A percentile compares a stretch with the other conserved stretches of the same genome.
phyloP scores from a whole-genome alignment of 2,329 filamentous ascomycete genomes.

The Penicillium sp. region DNA sequence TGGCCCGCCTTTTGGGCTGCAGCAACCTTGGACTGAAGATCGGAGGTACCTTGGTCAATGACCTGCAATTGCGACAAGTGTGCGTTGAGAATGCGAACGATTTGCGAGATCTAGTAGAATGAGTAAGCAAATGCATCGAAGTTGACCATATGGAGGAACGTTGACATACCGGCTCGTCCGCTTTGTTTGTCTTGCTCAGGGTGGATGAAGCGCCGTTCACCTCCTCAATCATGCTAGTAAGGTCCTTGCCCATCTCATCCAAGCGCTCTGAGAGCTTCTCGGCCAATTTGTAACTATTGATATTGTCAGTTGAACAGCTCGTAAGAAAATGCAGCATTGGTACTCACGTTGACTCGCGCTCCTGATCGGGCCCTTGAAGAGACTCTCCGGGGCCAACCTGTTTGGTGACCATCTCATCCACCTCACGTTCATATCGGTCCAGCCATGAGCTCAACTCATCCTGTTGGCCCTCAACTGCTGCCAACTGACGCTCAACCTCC shows the following conservation, averaged over 20 bases:
- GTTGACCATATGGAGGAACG: conserved; percentile 16
- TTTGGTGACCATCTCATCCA: conserved; percentile 82
- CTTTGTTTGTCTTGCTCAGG: conserved; percentile 83
- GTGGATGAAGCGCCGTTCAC: conserved; percentile 92
- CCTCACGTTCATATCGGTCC: conserved; percentile 86
- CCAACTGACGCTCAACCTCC: conserved; percentile 90
- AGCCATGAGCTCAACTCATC: conserved; percentile 86
- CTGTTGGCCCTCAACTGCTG: conserved; percentile 87
- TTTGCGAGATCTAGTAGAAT: conserved; percentile 74
- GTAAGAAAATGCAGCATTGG: not conserved
- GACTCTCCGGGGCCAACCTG: conserved; percentile 75
- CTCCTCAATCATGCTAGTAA: conserved; percentile 96
- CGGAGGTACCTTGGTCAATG: conserved; percentile 83
- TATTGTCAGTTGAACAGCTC: conserved; percentile 21
- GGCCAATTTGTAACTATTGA: conserved; percentile 73
- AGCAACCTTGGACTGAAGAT: conserved; percentile 78
- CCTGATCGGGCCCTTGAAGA: conserved; percentile 85
- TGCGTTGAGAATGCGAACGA: conserved; percentile 90
- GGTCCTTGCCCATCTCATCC: conserved; percentile 89
- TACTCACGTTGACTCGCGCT: conserved; percentile 83
- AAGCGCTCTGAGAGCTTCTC: conserved; percentile 89
- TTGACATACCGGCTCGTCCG: conserved; percentile 78
- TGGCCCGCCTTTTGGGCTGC: conserved; percentile 79
- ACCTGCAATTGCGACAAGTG: conserved; percentile 90
- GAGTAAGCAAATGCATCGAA: conserved; percentile 13